Evolutionary conservation across 1,139 yeast genomes (phyloP).

Genomic region (Suhomyces terraborum): DNA sequence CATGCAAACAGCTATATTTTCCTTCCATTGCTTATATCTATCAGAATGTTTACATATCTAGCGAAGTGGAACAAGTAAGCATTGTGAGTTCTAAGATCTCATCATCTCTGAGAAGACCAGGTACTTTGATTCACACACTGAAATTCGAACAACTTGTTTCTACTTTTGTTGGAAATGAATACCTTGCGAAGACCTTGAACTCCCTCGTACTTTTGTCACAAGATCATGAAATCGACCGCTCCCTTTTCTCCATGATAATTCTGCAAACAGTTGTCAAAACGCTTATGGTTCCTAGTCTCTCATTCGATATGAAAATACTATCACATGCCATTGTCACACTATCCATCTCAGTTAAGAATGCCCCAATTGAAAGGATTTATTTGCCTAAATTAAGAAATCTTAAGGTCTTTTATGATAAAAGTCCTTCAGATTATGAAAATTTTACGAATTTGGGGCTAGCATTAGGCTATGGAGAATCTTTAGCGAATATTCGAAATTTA

Average conservation of each 20-base stretch:
- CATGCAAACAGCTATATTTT: conserved; percentile 20
- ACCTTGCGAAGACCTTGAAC: neutral
- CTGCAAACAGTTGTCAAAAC: neutral
- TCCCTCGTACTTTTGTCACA: neutral
- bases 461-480: conserved; percentile 1
- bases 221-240: neutral
- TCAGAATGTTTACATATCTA: conserved; percentile 21
- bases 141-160: neutral
- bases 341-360: conserved; percentile 3
- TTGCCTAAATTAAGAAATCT: conserved; percentile 9
- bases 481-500: conserved; percentile 4
- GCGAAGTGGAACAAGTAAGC: conserved; percentile 14
- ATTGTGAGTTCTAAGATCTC: neutral
- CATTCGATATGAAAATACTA: neutral
- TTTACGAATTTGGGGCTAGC: conserved; percentile 8
- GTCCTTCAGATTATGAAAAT: neutral
- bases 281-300: neutral
- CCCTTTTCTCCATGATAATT: neutral
- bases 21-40: conserved; percentile 24
- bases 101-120: neutral
- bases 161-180: neutral
- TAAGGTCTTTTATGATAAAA: conserved; percentile 6
- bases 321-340: conserved; percentile 1
- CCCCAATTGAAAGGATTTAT: neutral
- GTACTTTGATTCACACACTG: neutral